Evolutionary conservation across 2,329 filamentous ascomycete species (phyloP), one percentile per base, ranked within the genome.

Genomic region (Pseudogymnoascus sp.): DNA sequence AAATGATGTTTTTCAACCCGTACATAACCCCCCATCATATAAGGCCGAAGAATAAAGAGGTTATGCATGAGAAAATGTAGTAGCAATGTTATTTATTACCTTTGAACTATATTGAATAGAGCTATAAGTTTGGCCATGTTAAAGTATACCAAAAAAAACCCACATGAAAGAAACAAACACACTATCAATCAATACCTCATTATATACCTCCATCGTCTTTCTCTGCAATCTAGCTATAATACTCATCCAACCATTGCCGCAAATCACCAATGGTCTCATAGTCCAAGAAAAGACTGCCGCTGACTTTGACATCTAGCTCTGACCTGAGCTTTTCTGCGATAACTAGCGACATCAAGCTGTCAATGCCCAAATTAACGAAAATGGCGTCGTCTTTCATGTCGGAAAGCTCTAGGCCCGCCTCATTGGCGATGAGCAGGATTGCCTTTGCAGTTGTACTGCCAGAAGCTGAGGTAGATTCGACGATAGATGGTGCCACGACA

Each of bases 361-460:
- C 75, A 19, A 77, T 65, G 4, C 75, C 75, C 4, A 74, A 50
- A 38, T 74, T 72, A 1, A 63, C 68, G 56, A 76, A 75, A 11
- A 59, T 47, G 4, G 66, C 69, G 11, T 66, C 67, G 29, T 75
- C 71, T 8, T 64, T 65, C 8, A 73, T 65, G 3, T 72, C 70
- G 2, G 50, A 40, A 13, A 68, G 50, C 0, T 67, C 64, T 6
- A 74, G 19, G 8, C 68, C 72, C 21, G 68, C 69, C 61, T 75
- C 72, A 14, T 70, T 69, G 2, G 73, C 68, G 16, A 75, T 70
- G 42, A 75, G 72, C 1, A 61, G 38, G 19, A 76, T 62, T n/a
- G 73, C 72, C 62, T 71, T 70, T 53, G 59, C 63, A 5, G 68
- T 64, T 1, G 68, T 67, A 59, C 56, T 67, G 61, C 67, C 44